Evolutionary conservation across 495 filamentous ascomycete genomes (phyloP).

Genomic region (Penicillium psychrofluorescens): DNA sequence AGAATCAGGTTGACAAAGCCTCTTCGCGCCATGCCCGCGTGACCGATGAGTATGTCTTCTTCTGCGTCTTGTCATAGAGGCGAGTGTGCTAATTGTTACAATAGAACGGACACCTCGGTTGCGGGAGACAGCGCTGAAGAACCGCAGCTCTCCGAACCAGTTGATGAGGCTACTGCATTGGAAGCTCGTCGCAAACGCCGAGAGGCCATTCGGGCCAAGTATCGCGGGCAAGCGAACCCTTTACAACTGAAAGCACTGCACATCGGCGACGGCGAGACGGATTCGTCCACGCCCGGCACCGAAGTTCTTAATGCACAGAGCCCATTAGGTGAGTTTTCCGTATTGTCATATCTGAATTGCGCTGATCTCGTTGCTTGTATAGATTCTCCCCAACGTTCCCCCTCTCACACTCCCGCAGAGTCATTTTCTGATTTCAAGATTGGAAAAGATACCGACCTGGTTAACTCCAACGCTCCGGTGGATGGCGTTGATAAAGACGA

Average conservation of each 20-base stretch:
- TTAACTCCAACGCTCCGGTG: constrained; percentile 48
- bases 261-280: constrained; percentile 45
- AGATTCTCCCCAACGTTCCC: constrained; percentile 23
- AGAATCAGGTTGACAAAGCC: constrained; percentile 51
- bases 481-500: constrained; percentile 59
- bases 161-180: constrained; percentile 74
- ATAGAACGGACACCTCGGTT: constrained; percentile 6
- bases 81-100: constrained; percentile 3
- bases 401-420: constrained; percentile 39
- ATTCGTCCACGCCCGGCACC: constrained; percentile 45
- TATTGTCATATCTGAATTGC: too few species aligned
- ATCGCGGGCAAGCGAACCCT: constrained; percentile 63
- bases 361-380: background rate
- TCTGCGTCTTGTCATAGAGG: background rate
- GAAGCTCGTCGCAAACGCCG: constrained; percentile 81
- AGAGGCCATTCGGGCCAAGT: constrained; percentile 82
- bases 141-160: constrained; percentile 32
- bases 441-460: constrained; percentile 56
- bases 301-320: constrained; percentile 26
- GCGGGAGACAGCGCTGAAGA: constrained; percentile 17
- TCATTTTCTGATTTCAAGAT: constrained; percentile 50
- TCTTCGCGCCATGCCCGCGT: constrained; percentile 14
- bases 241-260: constrained; percentile 72
- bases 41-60: constrained; percentile 37
- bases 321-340: constrained; percentile 19